Evolutionary conservation across 768 basidiomycete species (phyloP), one percentile per base, ranked within the genome.

Genomic region (Hebeloma cylindrosporum): DNA sequence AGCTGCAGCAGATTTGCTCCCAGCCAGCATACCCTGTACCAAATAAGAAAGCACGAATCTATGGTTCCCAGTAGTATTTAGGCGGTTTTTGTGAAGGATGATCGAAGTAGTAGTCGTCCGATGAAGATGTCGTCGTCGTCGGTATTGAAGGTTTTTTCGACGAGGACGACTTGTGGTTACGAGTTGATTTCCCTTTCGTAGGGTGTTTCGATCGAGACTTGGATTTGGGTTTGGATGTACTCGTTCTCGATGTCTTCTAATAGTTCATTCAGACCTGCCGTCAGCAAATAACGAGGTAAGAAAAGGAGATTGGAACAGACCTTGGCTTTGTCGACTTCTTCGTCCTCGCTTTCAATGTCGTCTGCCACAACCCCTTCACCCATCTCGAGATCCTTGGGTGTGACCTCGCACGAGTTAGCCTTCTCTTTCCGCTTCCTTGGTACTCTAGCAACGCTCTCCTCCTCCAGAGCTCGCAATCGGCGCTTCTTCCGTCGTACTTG

Each of bases 61-160:
- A n/a, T n/a, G n/a, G n/a, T n/a, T 63, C 57, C 64, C 64, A 67
- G 39, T 67, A 64, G 39, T 67, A 65, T 36, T 59, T 60, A 25
- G 61, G 61, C 23, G 56, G 62, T 31, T 63, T 60, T 32, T 60
- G 57, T 13, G 60, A 57, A 16, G 54, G 53, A 41, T 54, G 56
- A 14, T 60, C 60, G 30, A 58, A 52, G 42, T 62, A 60, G 29
- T 61, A 58, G 26, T 57, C 55, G 13, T 55, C 49, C 14, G 53
- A 44, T 29, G 54, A 42, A 11, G 43, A 34, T 38, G 18, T 38
- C 11, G 48, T 48, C 14, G 41, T 29, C 17, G 40, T 32, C 34
- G 45, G 26, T n/a, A 50, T 29, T 26, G 40, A 40, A 14, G 47
- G 11, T 30, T 32, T 34, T 31, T 44, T 40, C 32, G 21, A 23